Conservation (phyloP, 1,284 basidiomycete species). For the Porodaedalea pini region DNA sequence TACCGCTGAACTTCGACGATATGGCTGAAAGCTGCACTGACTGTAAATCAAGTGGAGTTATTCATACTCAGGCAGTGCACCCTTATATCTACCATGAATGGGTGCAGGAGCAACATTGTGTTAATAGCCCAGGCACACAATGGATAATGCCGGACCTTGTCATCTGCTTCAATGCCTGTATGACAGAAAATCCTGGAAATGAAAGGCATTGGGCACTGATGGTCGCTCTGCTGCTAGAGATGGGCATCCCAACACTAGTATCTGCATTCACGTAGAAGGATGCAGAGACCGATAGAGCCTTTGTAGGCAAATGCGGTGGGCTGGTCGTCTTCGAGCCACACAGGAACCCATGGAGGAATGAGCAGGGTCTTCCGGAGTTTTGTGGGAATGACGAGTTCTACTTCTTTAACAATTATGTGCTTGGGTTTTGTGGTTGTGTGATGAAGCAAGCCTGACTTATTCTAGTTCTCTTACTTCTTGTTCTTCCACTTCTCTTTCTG, state of each 20-base stretch:
- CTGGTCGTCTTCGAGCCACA: background rate
- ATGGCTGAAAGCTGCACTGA: background rate
- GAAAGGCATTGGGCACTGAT: background rate
- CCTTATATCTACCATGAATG: slow-evolving; percentile 3
- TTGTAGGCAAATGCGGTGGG: background rate
- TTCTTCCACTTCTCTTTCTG: too few relatives aligned
- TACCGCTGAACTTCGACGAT: background rate
- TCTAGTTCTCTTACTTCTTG: too few relatives aligned
- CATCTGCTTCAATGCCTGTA: background rate
- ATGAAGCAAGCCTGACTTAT: background rate
- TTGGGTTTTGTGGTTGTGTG: background rate
- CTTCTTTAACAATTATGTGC: background rate
- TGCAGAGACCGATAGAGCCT: background rate
- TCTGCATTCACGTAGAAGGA: background rate
- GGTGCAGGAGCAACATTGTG: background rate
- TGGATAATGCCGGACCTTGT: background rate
- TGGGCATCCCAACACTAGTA: slow-evolving; percentile 2
- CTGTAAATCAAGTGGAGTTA: background rate
- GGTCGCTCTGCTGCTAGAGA: slow-evolving; percentile 1
- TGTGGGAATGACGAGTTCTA: slow-evolving; percentile 1
- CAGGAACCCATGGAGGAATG: slow-evolving; percentile 9
- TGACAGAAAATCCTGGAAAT: background rate
- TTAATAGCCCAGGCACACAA: background rate
- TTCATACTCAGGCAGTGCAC: background rate
- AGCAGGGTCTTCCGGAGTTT: background rate